phyloP scores from a whole-genome alignment of 345 rosid genomes.

The Hypericum perforatum region DNA sequence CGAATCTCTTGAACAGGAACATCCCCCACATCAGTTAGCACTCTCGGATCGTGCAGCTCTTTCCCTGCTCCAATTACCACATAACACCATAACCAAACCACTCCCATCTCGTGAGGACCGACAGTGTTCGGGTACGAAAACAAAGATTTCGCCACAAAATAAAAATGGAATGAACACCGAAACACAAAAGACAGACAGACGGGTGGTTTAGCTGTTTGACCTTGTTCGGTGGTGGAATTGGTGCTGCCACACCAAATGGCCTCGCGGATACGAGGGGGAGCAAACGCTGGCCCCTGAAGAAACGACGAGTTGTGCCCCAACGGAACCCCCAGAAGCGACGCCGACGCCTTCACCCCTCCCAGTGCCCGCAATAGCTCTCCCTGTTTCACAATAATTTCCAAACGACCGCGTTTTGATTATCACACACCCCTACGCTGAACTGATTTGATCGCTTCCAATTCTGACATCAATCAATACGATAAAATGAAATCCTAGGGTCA shows the following conservation, averaged over 20 bases:
- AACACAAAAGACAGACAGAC: background rate
- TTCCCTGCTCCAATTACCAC: conserved; percentile 46
- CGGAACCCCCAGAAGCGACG: conserved; percentile 91
- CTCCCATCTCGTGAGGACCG: too few species aligned
- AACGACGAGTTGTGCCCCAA: conserved; percentile 95
- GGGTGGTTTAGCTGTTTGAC: conserved; percentile 18
- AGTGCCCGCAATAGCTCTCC: conserved; percentile 85
- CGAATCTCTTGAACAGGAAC: conserved; percentile 97
- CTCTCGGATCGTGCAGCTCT: conserved; percentile 77
- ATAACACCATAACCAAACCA: background rate
- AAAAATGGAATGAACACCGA: background rate
- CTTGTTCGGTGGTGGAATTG: conserved; percentile 88
- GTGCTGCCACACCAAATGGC: conserved; percentile 99
- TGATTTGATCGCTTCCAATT: too few species aligned
- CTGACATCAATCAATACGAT: too few species aligned
- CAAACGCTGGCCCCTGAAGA: conserved; percentile 98
- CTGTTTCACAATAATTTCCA: conserved; percentile 20
- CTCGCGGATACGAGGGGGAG: conserved; percentile 94
- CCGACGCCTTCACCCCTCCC: conserved; percentile 61
- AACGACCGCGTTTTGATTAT: background rate
- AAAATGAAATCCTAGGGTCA: too few species aligned
- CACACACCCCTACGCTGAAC: too few species aligned
- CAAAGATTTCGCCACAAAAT: background rate
- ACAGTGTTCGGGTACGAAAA: background rate
- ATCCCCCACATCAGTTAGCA: conserved; percentile 92